These are phyloP conservation scores for Obelidium mucronatum DNA, from an alignment of 192 early-diverging fungal genomes.

Conservation along the genomic window DNA sequence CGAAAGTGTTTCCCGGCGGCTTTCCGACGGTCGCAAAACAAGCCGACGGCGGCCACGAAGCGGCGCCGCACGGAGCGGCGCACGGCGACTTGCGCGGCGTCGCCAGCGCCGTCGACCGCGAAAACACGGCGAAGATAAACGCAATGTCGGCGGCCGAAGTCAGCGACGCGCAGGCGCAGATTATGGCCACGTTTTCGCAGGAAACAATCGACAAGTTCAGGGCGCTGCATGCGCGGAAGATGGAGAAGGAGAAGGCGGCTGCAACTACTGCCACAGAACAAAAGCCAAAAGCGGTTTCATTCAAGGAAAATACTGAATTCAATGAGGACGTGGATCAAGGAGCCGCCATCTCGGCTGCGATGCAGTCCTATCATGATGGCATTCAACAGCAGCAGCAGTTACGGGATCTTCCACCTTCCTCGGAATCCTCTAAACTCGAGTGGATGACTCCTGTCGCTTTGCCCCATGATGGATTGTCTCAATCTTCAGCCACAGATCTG, in stretches of 20 bases:
- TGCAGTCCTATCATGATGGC: conserved; percentile 44
- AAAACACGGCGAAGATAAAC: background rate
- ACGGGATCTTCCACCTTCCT: conserved; percentile 14
- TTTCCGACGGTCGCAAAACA: no score
- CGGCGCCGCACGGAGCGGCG: no score
- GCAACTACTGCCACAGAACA: background rate
- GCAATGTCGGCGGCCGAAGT: conserved; percentile 79
- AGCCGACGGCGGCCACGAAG: no score
- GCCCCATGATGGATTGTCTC: conserved; percentile 55
- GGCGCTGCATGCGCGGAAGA: conserved; percentile 42
- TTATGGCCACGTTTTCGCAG: conserved; percentile 68
- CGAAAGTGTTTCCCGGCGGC: no score
- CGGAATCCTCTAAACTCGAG: conserved; percentile 49
- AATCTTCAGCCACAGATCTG: conserved; percentile 53
- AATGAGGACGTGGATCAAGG: background rate
- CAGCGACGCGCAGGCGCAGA: conserved; percentile 68
- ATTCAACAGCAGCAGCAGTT: conserved; percentile 18
- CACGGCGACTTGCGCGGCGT: no score
- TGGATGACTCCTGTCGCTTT: conserved; percentile 49
- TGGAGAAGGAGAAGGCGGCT: background rate
- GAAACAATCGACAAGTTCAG: conserved; percentile 70
- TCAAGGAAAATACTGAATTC: background rate
- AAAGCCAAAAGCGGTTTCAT: conserved; percentile 49
- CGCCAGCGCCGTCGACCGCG: background rate
- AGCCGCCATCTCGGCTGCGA: background rate